Evolutionary conservation across 257 asterid species (phyloP), one percentile per base, ranked within the genome.

Genomic region (Voacanga thouarsii): DNA sequence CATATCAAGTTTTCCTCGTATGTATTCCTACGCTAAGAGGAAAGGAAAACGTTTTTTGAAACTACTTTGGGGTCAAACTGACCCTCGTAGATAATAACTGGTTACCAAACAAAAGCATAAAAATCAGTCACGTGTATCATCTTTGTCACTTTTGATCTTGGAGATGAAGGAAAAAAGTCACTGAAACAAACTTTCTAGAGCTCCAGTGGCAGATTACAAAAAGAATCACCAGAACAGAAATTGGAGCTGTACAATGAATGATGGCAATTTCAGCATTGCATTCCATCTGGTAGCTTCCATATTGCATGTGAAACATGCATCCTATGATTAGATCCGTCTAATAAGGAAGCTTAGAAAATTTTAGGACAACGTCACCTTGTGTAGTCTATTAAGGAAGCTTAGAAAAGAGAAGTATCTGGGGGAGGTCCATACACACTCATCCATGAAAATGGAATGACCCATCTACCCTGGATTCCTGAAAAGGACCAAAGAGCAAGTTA

Each of bases 371-470:
- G 39, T 53, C 14, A 1, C 28, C 71, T 63, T 53, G 55, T 12
- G 3, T 9, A 11, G 16, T 49, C 55, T 10, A 2, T 10, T 14
- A 4, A 19, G 30, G 67, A n/a, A 55, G 78, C 83, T 84, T 90
- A 94, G 80, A 92, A 94, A 28, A 94, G 87, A 74, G 88, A 69
- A 84, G 84, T 81, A 66, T 94, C 98, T 28, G 96, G 93, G 26
- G 98, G 97, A 39, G 97, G 97, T 71, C 98, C 98, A 67, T 94
- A 94, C 15, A 94, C 92, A 45, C 97, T 92, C 89, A 89, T 89
- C 98, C 98, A 94, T 33, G 98, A 94, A 75, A 85, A 87, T 7
- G 98, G 98, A 66, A 89, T 78, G 73, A 82, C 79, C 98, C 98
- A 92, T 76, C 82, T 86, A 68, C 76, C 80, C 78, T 72, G 92